Conservation (phyloP, 306 rosid species). For the Delonix regia region DNA sequence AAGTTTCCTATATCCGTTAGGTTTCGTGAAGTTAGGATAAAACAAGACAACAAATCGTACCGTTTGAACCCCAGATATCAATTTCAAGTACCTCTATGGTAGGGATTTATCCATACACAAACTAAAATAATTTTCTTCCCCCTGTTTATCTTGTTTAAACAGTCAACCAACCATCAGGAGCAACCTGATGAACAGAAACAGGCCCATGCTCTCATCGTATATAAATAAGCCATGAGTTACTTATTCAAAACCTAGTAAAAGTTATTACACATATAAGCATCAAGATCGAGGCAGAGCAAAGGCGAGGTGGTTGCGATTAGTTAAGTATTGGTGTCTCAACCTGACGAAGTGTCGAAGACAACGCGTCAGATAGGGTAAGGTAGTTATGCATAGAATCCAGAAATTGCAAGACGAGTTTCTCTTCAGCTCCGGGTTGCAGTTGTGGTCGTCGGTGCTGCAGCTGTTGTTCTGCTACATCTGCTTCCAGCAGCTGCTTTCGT, state of each 20-base stretch:
- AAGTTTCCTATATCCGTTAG: background rate
- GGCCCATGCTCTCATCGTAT: background rate
- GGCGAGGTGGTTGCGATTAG: background rate
- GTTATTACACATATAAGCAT: background rate
- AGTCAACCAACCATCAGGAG: background rate
- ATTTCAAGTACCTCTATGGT: background rate
- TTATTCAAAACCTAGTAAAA: no score
- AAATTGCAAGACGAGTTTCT: conserved; percentile 59
- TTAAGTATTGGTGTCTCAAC: conserved; percentile 32
- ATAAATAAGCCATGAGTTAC: background rate
- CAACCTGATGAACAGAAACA: background rate
- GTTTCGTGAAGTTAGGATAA: no score
- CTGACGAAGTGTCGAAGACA: conserved; percentile 77
- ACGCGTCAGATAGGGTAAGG: conserved; percentile 52
- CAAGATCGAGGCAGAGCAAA: background rate
- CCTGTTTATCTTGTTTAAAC: background rate
- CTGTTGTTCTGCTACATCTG: conserved; percentile 31
- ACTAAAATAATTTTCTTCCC: background rate
- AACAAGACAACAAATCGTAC: background rate
- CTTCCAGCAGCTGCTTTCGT: conserved; percentile 6
- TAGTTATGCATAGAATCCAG: conserved; percentile 72
- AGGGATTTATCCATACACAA: background rate
- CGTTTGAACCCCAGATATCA: background rate
- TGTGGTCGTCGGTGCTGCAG: background rate
- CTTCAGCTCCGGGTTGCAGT: conserved; percentile 32